Base-by-base conservation (phyloP, 306 rosid genomes). In the Dalbergia cultrata region DNA sequence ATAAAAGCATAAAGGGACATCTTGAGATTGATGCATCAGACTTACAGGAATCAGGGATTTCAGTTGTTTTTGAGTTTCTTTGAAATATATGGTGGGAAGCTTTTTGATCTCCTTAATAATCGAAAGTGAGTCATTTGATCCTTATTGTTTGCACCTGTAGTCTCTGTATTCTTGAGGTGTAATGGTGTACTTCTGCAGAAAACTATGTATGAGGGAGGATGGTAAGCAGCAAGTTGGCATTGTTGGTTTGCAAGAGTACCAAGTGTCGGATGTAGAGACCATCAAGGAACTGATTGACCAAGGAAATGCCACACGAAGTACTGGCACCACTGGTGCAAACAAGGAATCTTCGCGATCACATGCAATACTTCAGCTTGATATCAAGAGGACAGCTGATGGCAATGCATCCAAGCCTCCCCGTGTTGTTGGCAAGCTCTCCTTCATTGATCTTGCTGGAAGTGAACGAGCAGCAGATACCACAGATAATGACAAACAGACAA, bases 391-490 rank as follows among this genome's bases (percentile, higher is more conserved):
- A n/a, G n/a, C n/a, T n/a, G n/a, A n/a, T n/a, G n/a, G n/a, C n/a
- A n/a, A n/a, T n/a, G n/a, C n/a, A n/a, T n/a, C n/a, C n/a, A n/a
- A n/a, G n/a, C n/a, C n/a, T n/a, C n/a, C n/a, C n/a, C n/a, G n/a
- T n/a, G n/a, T n/a, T n/a, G n/a, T n/a, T n/a, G n/a, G n/a, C n/a
- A n/a, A n/a, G n/a, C n/a, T n/a, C n/a, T n/a, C n/a, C n/a, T n/a
- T n/a, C n/a, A n/a, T 94, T 70, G 98, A 94, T 81, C 98, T 94
- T 71, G 98, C 98, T 58, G 98, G 98, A 85, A 94, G 98, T 85
- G 98, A 94, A 84, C 98, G 98, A 60, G 98, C 97, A 74, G 98
- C 98, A 8, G 98, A 94, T 85, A 94, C 98, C 71, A 94, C 98
- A 44, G 98, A 94, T 80, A 94, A 94, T 85, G 98, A 94, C 75